Conservation (phyloP, 768 basidiomycete species). For the Leccinellum rugosiceps region DNA sequence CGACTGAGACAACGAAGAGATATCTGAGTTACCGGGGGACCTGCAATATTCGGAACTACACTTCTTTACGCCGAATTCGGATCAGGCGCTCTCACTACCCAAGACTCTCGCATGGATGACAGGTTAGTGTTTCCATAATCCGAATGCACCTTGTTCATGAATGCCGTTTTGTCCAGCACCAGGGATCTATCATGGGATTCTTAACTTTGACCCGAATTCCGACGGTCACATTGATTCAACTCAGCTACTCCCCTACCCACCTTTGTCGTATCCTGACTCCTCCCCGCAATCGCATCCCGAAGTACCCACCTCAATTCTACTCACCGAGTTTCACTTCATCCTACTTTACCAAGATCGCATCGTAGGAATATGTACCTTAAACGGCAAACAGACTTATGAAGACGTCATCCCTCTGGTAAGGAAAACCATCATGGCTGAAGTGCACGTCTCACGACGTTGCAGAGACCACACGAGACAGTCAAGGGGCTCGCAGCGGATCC, state of each 20-base stretch:
- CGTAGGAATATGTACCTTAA: constrained; percentile 71
- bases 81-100: constrained; percentile 67
- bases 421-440: background rate
- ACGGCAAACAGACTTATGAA: constrained; percentile 81
- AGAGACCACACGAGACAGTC: constrained; percentile 77
- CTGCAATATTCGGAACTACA: constrained; percentile 74
- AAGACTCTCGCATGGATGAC: constrained; percentile 89
- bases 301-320: constrained; percentile 68
- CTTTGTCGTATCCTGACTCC: constrained; percentile 30
- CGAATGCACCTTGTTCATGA: constrained; percentile 1
- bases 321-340: constrained; percentile 93
- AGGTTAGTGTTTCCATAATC: constrained; percentile 41
- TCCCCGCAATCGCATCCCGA: constrained; percentile 28
- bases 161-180: constrained; percentile 47
- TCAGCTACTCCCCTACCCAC: constrained; percentile 76
- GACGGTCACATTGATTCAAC: constrained; percentile 78
- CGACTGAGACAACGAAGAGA: constrained; percentile 53
- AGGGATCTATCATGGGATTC: constrained; percentile 82
- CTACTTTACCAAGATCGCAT: constrained; percentile 79
- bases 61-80: constrained; percentile 69
- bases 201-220: constrained; percentile 65
- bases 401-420: constrained; percentile 78
- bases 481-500: constrained; percentile 80
- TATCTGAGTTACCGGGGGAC: constrained; percentile 85
- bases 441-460: constrained; percentile 8